Evolutionary conservation across 2,329 filamentous ascomycete species (phyloP).

Genomic region (Trichoderma breve): DNA sequence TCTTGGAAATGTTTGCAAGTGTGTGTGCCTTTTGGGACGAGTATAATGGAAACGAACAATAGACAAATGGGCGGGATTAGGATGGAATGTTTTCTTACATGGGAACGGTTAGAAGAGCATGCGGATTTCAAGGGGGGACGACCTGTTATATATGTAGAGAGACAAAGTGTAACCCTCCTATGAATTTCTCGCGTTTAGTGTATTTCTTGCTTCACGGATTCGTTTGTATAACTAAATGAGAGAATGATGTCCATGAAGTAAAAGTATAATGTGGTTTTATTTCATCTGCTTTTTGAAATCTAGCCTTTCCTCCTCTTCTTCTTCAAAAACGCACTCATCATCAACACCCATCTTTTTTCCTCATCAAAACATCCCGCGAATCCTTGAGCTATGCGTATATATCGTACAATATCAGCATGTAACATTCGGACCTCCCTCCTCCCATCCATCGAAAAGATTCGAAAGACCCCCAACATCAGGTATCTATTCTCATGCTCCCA

Average conservation of each 20-base stretch:
- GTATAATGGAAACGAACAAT: background rate
- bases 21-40: no score
- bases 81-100: background rate
- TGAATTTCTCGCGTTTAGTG: background rate
- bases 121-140: background rate
- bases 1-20: background rate
- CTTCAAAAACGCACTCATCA: no score
- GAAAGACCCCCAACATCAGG: background rate
- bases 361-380: background rate
- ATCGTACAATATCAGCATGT: background rate
- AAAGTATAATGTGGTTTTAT: background rate
- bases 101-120: background rate
- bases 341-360: background rate
- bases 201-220: background rate
- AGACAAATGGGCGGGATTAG: background rate
- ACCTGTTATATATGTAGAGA: background rate
- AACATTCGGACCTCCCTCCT: background rate
- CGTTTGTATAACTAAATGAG: background rate
- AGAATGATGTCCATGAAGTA: background rate
- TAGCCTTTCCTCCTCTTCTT: background rate
- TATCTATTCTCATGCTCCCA: background rate
- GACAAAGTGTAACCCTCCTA: background rate
- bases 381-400: background rate
- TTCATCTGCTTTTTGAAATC: conserved; percentile 10
- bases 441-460: no score